A percentile compares a stretch with the other conserved stretches of the same genome.
These are phyloP conservation scores for Syncephalastrum sp. DNA, from an alignment of 371 early-diverging fungal genomes.

Conservation along the genomic window DNA sequence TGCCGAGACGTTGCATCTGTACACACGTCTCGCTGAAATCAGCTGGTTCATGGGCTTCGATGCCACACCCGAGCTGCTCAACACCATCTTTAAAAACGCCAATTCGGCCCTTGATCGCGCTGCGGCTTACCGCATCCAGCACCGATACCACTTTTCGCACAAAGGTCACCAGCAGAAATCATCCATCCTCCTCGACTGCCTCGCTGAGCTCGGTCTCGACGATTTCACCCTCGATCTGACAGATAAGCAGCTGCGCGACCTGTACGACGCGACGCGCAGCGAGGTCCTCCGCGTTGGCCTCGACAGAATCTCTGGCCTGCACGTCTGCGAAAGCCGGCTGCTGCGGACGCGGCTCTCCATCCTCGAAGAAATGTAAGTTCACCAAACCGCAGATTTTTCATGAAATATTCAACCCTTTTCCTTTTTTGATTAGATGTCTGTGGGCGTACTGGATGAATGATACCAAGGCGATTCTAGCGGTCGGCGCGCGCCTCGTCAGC, in stretches of 20 bases:
- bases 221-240: slow-evolving; percentile 26
- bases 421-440: slow-evolving; percentile 18
- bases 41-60: slow-evolving; percentile 41
- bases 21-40: slow-evolving; percentile 42
- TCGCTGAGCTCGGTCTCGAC: slow-evolving; percentile 39
- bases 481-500: slow-evolving; percentile 28
- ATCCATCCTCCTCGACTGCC: slow-evolving; percentile 33
- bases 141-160: slow-evolving; percentile 39
- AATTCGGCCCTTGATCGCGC: slow-evolving; percentile 44
- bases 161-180: slow-evolving; percentile 30
- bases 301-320: slow-evolving; percentile 28
- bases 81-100: slow-evolving; percentile 33
- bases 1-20: slow-evolving; percentile 41
- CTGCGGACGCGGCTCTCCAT: slow-evolving; percentile 41
- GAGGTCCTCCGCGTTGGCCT: slow-evolving; percentile 35
- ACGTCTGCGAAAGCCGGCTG: slow-evolving; percentile 35
- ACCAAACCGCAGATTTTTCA: neutral
- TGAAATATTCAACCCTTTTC: neutral
- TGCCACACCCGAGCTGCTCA: slow-evolving; percentile 22
- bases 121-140: slow-evolving; percentile 43
- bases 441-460: slow-evolving; percentile 46
- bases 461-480: slow-evolving; percentile 28
- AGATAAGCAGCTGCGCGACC: slow-evolving; percentile 18
- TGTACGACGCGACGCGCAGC: slow-evolving; percentile 29
- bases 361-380: slow-evolving; percentile 39